These are phyloP conservation scores for Didymella keratinophila DNA, from an alignment of 2,329 filamentous ascomycete genomes.

Conservation along the genomic window DNA sequence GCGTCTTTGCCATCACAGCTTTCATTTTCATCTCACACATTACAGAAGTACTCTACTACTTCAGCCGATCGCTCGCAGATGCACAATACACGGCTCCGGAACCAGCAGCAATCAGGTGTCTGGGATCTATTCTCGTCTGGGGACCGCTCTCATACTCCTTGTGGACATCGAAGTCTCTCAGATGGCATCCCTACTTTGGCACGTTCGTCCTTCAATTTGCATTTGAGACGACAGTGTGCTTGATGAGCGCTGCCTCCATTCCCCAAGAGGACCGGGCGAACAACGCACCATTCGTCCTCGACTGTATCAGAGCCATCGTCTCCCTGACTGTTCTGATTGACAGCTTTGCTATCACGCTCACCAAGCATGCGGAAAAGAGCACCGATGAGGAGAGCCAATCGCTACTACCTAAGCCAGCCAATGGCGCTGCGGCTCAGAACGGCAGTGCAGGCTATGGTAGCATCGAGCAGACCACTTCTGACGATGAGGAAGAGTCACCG, in stretches of 20 bases:
- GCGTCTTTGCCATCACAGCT: constrained; percentile 25
- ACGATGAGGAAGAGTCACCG: constrained; percentile 58
- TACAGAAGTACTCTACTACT: constrained; percentile 46
- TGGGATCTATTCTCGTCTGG: constrained; percentile 49
- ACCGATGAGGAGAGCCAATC: constrained; percentile 67
- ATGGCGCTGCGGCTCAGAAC: constrained; percentile 50
- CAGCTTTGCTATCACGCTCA: constrained; percentile 40
- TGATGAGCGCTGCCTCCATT: constrained; percentile 34
- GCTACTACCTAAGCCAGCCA: constrained; percentile 59
- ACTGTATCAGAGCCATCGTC: constrained; percentile 30
- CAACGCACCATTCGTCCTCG: constrained; percentile 35
- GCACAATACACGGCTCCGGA: constrained; percentile 42
- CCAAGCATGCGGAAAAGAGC: constrained; percentile 42
- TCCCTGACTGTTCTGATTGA: constrained; percentile 40
- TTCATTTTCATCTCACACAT: constrained; percentile 36
- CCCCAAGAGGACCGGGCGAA: constrained; percentile 24
- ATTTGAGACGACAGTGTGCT: constrained; percentile 42
- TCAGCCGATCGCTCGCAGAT: constrained; percentile 41
- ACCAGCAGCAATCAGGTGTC: constrained; percentile 43
- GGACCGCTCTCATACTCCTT: constrained; percentile 35
- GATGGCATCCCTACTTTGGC: constrained; percentile 48
- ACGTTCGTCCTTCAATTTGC: constrained; percentile 44
- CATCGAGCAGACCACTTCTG: constrained; percentile 28
- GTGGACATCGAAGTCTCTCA: constrained; percentile 32
- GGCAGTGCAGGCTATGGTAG: constrained; percentile 49